phyloP scores from a whole-genome alignment of 768 basidiomycete genomes.

The Phlegmacium glaucopus region DNA sequence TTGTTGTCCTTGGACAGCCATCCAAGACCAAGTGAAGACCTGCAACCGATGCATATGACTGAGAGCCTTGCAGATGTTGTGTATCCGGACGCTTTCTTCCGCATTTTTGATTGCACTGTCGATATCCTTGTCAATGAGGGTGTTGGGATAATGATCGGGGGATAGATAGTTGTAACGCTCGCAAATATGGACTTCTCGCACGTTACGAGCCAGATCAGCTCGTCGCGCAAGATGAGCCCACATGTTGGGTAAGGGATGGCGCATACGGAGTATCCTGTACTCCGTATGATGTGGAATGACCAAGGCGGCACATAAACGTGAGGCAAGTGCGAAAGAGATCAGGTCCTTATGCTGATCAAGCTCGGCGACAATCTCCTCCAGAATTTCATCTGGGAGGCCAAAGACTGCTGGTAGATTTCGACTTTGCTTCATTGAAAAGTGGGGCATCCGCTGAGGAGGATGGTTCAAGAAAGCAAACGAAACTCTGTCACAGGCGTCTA shows the following conservation, averaged over 20 bases:
- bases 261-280: conserved; percentile 46
- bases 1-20: conserved; percentile 16
- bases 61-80: conserved; percentile 39
- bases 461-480: conserved; percentile 5
- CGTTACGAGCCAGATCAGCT: conserved; percentile 44
- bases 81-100: conserved; percentile 30
- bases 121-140: conserved; percentile 28
- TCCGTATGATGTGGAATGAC: conserved; percentile 47
- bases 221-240: conserved; percentile 52
- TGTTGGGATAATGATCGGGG: conserved; percentile 39
- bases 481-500: conserved; percentile 7
- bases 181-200: conserved; percentile 45
- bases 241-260: conserved; percentile 34
- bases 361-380: conserved; percentile 44
- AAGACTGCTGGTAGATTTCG: conserved; percentile 25
- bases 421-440: conserved; percentile 16
- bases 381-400: conserved; percentile 42
- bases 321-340: conserved; percentile 41
- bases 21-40: conserved; percentile 43
- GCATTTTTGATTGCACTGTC: conserved; percentile 22
- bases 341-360: conserved; percentile 40
- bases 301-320: conserved; percentile 30
- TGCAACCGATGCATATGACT: conserved; percentile 38
- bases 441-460: conserved; percentile 16
- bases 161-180: conserved; percentile 32